Base-by-base conservation (phyloP, 164 flowering plant species). In the Hamamelis virginiana region DNA sequence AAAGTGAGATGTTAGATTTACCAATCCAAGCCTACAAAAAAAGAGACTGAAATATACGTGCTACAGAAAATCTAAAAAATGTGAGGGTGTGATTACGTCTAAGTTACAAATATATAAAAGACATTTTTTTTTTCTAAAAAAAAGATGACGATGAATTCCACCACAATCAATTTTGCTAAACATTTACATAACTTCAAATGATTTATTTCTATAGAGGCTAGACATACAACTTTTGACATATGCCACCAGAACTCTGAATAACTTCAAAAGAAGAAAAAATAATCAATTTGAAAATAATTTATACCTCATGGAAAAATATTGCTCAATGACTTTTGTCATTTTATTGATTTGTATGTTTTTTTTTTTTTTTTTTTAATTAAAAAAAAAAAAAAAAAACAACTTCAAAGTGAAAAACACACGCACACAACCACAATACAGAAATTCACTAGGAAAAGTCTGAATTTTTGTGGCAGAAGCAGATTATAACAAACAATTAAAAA, bases 1-100 rank as follows among this genome's bases (percentile, higher is more conserved):
- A 18, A 5, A 52, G 45, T 70, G 59, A 67, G 22, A 62, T 21
- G 5, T 33, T 14, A 43, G 21, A 18, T 18, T 59, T 64, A 48
- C 1, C n/a, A 65, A 38, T 11, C 15, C 51, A 47, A 1, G 13
- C 8, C 25, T 4, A 53, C 47, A 56, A 50, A 63, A n/a, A 9
- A 18, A 13, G 27, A 44, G 48, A 45, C 16, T 18, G 47, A 56
- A 11, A 55, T 59, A 1, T 15, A 1, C 6, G 10, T 69, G 22
- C 77, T 18, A 61, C 13, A 61, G 47, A 61, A 41, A 5, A 61
- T 18, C 45, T n/a, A 41, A 57, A 57, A 57, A 15, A 11, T 15
- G 12, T 18, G 12, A 27, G 11, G 21, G 14, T 15, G 13, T 23
- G 38, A 57, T 11, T 25, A n/a, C n/a, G n/a, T 23, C 33, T 15